phyloP scores from a whole-genome alignment of 257 asterid genomes.

The Mentha longifolia region DNA sequence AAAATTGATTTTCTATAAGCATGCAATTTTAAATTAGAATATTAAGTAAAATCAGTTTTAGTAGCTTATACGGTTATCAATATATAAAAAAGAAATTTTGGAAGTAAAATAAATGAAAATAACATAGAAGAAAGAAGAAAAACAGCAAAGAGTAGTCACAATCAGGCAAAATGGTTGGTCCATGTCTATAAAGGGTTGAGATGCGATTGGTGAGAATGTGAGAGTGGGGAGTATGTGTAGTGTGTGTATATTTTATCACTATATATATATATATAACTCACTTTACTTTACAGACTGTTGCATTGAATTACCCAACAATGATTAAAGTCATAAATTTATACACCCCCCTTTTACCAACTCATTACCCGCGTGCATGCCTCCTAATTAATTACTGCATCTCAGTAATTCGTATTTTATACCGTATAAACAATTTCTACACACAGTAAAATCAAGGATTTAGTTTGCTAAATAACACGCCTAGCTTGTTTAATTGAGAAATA shows the following conservation, averaged over 20 bases:
- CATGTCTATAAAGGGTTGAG: slow-evolving; percentile 39
- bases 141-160: slow-evolving; percentile 43
- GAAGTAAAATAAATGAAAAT: no score
- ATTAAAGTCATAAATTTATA: slow-evolving; percentile 32
- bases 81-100: no score
- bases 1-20: not conserved
- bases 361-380: not conserved
- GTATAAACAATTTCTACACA: no score
- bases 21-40: not conserved
- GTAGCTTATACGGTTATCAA: no score
- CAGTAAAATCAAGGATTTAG: no score
- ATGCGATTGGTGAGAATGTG: slow-evolving; percentile 11
- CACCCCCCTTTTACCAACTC: not conserved
- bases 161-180: slow-evolving; percentile 43
- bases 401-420: no score
- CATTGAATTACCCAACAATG: slow-evolving; percentile 34
- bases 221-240: slow-evolving; percentile 5
- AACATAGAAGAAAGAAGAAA: not conserved
- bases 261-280: no score
- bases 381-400: no score
- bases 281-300: slow-evolving; percentile 49
- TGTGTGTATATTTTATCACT: slow-evolving; percentile 17
- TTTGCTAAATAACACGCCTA: no score
- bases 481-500: no score
- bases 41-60: no score